Evolutionary conservation across 331 rosid genomes (phyloP), one percentile per base, ranked within the genome.

Genomic region (Saraca asoca): DNA sequence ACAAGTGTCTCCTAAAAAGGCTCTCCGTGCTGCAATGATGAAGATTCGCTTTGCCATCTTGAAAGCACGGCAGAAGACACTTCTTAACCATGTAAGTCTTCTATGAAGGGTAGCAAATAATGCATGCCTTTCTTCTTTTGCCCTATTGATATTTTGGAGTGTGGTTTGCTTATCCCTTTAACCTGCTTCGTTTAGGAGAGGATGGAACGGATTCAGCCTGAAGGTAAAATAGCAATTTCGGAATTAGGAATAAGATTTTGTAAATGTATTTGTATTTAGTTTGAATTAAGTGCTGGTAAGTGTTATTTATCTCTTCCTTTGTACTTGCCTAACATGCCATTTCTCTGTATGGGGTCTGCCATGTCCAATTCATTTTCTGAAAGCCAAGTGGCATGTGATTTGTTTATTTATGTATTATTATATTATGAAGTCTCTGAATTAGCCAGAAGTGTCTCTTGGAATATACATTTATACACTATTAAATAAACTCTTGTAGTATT

Each of bases 1-100:
- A 35, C 87, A 67, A 51, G 77, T 86, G 51, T 94, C 98, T 42
- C 97, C 96, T 3, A 83, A 84, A 71, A 88, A 74, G 87, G 97
- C 98, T 60, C 97, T 93, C 16, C 97, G 98, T 33, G 95, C 95
- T 73, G 96, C 97, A 50, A 81, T 82, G 83, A 72, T 88, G 24
- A 94, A 88, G 76, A 80, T 86, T 6, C 97, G 97, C 78, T 94
- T 88, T 85, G 97, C 96, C 42, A 94, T 90, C 50, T 80, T 91
- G 80, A 94, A 90, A 88, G 98, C 96, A 8, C 95, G 86, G 68
- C 88, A 90, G 53, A 83, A 85, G 78, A 84, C 83, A 45, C 95
- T 94, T 34, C 87, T 81, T 17, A 80, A 86, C 46, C 84, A 80
- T 72, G 98, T 90, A 78, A 75, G 81, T 52, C 74, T 51, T 56